Evolutionary conservation across 352 stramenopile genomes (phyloP).

Genomic region (Globisporangium echinulatum): DNA sequence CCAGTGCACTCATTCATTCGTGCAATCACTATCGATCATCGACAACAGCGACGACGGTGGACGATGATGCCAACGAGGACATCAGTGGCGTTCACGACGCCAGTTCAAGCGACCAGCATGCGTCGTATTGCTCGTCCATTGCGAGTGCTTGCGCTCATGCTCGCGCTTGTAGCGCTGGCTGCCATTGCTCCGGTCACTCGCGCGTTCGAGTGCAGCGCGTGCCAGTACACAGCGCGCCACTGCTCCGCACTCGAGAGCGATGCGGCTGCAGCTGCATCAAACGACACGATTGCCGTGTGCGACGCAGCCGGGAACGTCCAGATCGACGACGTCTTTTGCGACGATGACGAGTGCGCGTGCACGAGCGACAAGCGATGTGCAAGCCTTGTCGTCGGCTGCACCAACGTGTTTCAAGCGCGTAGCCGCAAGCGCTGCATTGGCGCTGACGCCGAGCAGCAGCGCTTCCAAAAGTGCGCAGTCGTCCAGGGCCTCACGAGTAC

Average conservation of each 20-base stretch:
- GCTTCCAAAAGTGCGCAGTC: conserved; percentile 47
- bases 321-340: conserved; percentile 80
- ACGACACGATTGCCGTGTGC: conserved; percentile 39
- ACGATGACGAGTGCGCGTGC: conserved; percentile 51
- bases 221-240: conserved; percentile 59
- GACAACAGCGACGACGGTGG: too few relatives aligned
- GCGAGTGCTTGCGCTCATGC: conserved; percentile 5
- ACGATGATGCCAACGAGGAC: too few relatives aligned
- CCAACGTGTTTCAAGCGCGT: conserved; percentile 61
- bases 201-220: conserved; percentile 44
- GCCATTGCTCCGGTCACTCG: conserved; percentile 5
- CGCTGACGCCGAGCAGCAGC: conserved; percentile 29
- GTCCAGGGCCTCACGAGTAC: conserved; percentile 42
- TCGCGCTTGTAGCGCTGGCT: conserved; percentile 17
- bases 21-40: too few relatives aligned
- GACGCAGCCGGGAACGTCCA: conserved; percentile 49
- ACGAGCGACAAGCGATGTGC: conserved; percentile 42
- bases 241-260: conserved; percentile 27
- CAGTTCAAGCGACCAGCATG: too few relatives aligned
- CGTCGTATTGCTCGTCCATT: not conserved
- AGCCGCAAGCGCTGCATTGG: conserved; percentile 66
- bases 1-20: too few relatives aligned
- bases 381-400: conserved; percentile 59
- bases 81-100: too few relatives aligned
- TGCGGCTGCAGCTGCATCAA: conserved; percentile 5